Percentiles rank a stretch among this genome's conserved stretches.
Conservation (phyloP, 2,329 filamentous ascomycete genomes). For the Verticillium nubilum region DNA sequence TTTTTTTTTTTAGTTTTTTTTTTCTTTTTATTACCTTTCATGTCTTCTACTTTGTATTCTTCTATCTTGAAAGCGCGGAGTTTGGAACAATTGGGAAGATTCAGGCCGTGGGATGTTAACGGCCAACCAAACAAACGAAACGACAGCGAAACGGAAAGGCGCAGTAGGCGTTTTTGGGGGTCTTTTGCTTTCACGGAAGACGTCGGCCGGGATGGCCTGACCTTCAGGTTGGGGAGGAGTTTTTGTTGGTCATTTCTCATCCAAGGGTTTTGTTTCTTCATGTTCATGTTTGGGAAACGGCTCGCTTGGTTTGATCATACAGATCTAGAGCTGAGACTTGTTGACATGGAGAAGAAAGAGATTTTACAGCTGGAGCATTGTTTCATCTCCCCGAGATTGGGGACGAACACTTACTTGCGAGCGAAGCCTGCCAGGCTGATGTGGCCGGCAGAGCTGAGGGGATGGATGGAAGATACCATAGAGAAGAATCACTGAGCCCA, state of each 20-base stretch:
- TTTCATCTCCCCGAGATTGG: background rate
- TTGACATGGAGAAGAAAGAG: background rate
- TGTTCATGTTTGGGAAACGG: background rate
- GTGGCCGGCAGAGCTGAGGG: background rate
- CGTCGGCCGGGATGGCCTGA: background rate
- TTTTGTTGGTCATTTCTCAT: background rate
- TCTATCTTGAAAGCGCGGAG: constrained; percentile 11
- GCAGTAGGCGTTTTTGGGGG: background rate
- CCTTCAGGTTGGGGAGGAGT: background rate
- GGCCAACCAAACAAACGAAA: background rate
- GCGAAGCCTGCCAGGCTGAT: background rate
- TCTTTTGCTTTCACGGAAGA: background rate
- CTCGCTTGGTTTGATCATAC: no score
- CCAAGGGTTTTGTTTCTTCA: background rate
- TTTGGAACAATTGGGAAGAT: constrained; percentile 6
- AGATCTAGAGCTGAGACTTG: background rate
- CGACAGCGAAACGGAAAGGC: background rate
- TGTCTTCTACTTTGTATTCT: constrained; percentile 3
- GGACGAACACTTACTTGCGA: background rate
- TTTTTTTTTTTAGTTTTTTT: constrained; percentile 6
- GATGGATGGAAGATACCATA: background rate
- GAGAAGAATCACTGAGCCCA: background rate
- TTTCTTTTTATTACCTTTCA: background rate
- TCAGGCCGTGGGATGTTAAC: background rate
- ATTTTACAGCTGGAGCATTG: background rate